Evolutionary conservation across 352 stramenopile genomes (phyloP).

Genomic region (Pythium chondricola): DNA sequence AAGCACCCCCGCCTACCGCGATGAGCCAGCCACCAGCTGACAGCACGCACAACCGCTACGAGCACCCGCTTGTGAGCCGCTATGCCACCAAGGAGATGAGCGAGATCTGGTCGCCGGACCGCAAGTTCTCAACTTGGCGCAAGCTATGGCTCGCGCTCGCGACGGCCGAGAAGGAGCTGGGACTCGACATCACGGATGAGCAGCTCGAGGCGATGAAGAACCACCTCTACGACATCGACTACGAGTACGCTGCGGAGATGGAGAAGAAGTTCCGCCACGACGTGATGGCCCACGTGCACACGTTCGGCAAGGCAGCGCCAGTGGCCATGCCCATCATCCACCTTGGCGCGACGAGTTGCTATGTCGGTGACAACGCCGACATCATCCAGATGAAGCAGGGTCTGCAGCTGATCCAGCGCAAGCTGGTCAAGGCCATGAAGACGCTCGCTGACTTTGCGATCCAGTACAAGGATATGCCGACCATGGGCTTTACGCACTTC

Average conservation of each 20-base stretch:
- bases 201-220: slow-evolving; percentile 96
- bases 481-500: slow-evolving; percentile 99
- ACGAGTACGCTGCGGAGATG: slow-evolving; percentile 95
- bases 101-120: slow-evolving; percentile 96
- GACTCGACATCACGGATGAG: slow-evolving; percentile 95
- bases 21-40: slow-evolving; percentile 32
- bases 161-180: slow-evolving; percentile 95
- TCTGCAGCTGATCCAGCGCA: slow-evolving; percentile 93
- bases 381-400: slow-evolving; percentile 97
- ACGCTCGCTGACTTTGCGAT: slow-evolving; percentile 93
- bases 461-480: slow-evolving; percentile 95
- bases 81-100: slow-evolving; percentile 99
- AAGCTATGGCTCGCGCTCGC: slow-evolving; percentile 97
- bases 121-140: slow-evolving; percentile 99
- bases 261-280: slow-evolving; percentile 99
- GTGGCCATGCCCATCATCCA: slow-evolving; percentile 98
- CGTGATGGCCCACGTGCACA: slow-evolving; percentile 99
- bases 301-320: slow-evolving; percentile 95
- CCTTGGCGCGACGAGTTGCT: slow-evolving; percentile 97
- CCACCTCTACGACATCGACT: slow-evolving; percentile 97
- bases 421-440: slow-evolving; percentile 96
- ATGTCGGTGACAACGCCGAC: slow-evolving; percentile 99
- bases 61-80: slow-evolving; percentile 87
- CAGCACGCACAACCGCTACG: slow-evolving; percentile 69
- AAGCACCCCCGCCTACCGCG: neutral